Conservation (phyloP, 106 monocot species). For the Acorus calamus region DNA sequence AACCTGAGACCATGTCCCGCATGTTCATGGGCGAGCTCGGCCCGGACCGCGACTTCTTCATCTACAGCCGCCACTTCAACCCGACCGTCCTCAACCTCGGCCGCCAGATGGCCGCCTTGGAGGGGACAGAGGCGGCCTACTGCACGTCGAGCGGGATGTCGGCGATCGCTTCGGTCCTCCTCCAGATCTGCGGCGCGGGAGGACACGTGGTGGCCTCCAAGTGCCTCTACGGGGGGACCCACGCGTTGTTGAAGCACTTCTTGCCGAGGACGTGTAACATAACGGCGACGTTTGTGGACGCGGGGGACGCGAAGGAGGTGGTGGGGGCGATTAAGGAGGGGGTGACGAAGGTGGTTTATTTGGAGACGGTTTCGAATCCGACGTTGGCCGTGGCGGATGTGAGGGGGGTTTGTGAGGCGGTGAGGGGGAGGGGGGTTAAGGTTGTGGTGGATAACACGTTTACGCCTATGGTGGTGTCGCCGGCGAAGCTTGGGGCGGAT, state of each 20-base stretch:
- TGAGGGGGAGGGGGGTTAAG: constrained; percentile 67
- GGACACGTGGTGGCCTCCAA: constrained; percentile 78
- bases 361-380: constrained; percentile 78
- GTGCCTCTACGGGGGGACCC: constrained; percentile 91
- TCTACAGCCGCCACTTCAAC: constrained; percentile 96
- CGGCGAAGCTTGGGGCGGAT: constrained; percentile 78
- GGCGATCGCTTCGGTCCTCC: constrained; percentile 67
- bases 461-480: constrained; percentile 86
- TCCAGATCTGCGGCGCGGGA: constrained; percentile 64
- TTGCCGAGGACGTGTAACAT: constrained; percentile 49
- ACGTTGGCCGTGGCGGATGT: constrained; percentile 74
- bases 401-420: constrained; percentile 37
- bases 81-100: constrained; percentile 84
- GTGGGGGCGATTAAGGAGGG: constrained; percentile 40
- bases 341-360: constrained; percentile 69
- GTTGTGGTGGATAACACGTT: constrained; percentile 94
- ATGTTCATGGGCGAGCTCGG: constrained; percentile 91
- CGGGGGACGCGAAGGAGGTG: constrained; percentile 37
- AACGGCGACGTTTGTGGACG: constrained; percentile 57
- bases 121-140: constrained; percentile 93
- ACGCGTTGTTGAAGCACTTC: constrained; percentile 64
- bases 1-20: constrained; percentile 75
- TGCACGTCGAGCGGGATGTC: constrained; percentile 98
- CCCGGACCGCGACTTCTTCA: constrained; percentile 81
- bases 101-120: constrained; percentile 90